phyloP scores from a whole-genome alignment of 345 rosid species.

The Zanthoxylum bungeanum region DNA sequence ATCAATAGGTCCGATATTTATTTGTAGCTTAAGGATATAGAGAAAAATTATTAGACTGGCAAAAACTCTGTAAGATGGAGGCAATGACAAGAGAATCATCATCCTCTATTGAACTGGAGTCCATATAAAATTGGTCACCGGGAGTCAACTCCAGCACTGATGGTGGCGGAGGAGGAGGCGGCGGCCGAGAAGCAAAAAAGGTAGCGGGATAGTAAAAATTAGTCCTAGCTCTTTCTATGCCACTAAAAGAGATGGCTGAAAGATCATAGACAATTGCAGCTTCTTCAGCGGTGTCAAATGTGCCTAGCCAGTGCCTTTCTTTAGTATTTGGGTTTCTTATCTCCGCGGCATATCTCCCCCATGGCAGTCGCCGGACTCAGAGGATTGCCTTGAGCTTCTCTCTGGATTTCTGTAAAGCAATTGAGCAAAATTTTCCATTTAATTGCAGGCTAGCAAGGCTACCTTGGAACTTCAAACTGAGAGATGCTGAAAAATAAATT shows the following conservation, averaged over 20 bases:
- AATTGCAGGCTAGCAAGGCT: no score
- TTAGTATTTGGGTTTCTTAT: constrained; percentile 24
- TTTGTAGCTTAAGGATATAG: neutral
- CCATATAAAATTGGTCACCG: constrained; percentile 5
- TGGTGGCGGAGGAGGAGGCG: neutral
- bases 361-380: constrained; percentile 27
- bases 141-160: neutral
- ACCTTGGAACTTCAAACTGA: no score
- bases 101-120: neutral
- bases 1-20: neutral
- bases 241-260: constrained; percentile 25
- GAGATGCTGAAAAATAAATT: neutral
- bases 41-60: constrained; percentile 12
- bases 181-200: neutral
- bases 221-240: constrained; percentile 26
- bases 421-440: constrained; percentile 28
- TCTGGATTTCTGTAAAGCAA: constrained; percentile 23
- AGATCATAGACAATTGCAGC: constrained; percentile 36
- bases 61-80: constrained; percentile 27
- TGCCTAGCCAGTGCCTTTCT: constrained; percentile 32
- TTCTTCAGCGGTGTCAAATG: constrained; percentile 33
- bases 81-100: constrained; percentile 32
- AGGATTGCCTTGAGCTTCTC: constrained; percentile 31
- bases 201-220: constrained; percentile 25
- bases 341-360: constrained; percentile 33